These are phyloP conservation scores for Cyclotella sp. DNA, from an alignment of 108 stramenopile genomes.

Conservation along the genomic window DNA sequence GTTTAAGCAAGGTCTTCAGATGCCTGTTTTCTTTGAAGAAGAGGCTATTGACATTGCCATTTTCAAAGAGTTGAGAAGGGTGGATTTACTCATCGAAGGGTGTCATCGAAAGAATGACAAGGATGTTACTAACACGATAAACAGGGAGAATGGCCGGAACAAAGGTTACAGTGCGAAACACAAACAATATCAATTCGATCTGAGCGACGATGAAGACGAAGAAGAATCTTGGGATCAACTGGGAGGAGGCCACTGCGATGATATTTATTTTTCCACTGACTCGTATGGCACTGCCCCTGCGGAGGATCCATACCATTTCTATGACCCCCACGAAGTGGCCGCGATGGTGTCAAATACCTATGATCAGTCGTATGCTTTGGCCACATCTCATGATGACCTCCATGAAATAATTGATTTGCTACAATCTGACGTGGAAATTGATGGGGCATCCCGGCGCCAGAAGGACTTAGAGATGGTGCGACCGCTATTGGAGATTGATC, in stretches of 20 bases:
- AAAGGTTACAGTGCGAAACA: neutral
- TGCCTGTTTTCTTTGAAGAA: constrained; percentile 48
- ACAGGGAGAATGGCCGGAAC: constrained; percentile 8
- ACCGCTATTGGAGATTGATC: constrained; percentile 38
- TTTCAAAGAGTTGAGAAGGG: constrained; percentile 32
- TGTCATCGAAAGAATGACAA: neutral
- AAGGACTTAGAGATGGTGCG: constrained; percentile 37
- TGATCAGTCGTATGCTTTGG: constrained; percentile 9
- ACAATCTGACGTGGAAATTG: constrained; percentile 38
- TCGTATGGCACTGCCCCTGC: constrained; percentile 9
- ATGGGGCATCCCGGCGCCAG: constrained; percentile 36
- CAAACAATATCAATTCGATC: constrained; percentile 21
- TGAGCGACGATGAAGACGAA: constrained; percentile 16
- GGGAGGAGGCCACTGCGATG: constrained; percentile 1
- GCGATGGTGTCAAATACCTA: constrained; percentile 21
- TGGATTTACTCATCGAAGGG: constrained; percentile 37
- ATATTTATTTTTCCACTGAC: constrained; percentile 17
- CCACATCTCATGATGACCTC: constrained; percentile 35
- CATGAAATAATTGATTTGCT: constrained; percentile 49
- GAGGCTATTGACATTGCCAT: constrained; percentile 24
- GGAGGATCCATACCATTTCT: constrained; percentile 27
- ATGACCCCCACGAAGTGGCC: constrained; percentile 39
- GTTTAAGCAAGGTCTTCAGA: constrained; percentile 47
- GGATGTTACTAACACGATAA: neutral
- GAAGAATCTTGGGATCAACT: constrained; percentile 8